Base-by-base conservation (phyloP, 441 rosid genomes). In the Iberis amara region DNA sequence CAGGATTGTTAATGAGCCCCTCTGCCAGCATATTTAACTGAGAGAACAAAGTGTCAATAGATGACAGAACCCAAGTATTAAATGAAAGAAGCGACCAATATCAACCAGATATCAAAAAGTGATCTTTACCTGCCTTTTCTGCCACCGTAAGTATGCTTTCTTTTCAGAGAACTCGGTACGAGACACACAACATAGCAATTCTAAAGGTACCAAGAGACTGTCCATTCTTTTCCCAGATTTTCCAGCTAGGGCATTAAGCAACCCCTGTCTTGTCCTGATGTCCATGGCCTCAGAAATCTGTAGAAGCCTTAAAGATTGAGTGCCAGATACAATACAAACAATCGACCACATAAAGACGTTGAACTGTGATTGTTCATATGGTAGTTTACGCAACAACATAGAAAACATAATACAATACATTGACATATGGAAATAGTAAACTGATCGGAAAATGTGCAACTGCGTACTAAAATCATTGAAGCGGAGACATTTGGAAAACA, bases 261-360 rank as follows among this genome's bases (percentile, higher is more conserved):
- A 72, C 47, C 97, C 99, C 62, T 86, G 83, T 66, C 99, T 79
- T 52, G 97, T 89, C 66, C 99, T 77, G 61, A 85, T 79, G 74
- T 94, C 99, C 97, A 94, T 86, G 64, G 78, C 85, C 79, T 94
- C 97, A 30, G 97, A 83, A 69, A 94, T 79, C 99, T 94, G 72
- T 59, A 69, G 40, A 47, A 53, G 45, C 59, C 63, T 56, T 55
- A 65, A 39, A 7, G 24, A 66, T 56, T 37, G 21, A 45, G 45
- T 51, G 11, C 28, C 42, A 52, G 26, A 52, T 52, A 59, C 55
- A 48, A 15, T 52, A 36, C 36, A 59, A 38, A 57, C 10, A 52
- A 13, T 18, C 21, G 21, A 23, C 50, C 43, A 31, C 9, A 44
- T 40, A 47, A 31, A 11, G 50, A 40, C 46, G 18, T 51, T 46